Base-by-base conservation (phyloP, 345 rosid species). In the Pseudoturritis turrita region DNA sequence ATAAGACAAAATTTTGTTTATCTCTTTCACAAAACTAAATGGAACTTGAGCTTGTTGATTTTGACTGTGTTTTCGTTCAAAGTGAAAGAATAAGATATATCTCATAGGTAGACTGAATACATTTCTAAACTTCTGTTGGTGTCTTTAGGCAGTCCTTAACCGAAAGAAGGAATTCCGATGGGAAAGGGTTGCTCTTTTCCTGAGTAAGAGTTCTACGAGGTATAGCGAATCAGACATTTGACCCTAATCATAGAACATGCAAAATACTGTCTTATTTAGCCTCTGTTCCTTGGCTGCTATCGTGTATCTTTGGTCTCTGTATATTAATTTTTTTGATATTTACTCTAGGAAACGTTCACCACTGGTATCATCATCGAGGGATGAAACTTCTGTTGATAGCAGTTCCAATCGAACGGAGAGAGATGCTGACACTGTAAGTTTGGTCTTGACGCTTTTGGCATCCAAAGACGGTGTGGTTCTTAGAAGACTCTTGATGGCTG, bases 401-500 rank as follows among this genome's bases (percentile, higher is more conserved):
- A 59, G 65, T 36, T 80, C 86, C 31, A 74, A 47, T 35, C 72
- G 57, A 60, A 72, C 73, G 18, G 57, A 72, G 52, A 85, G 83
- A 65, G 81, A 77, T 56, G 58, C 80, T 44, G 82, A 89, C 46
- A 71, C 74, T 15, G 84, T 86, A 13, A 77, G 81, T 74, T 50
- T 87, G 71, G 82, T 94, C 45, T 44, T 89, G 78, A 84, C 57
- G 77, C 91, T 94, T 77, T 77, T 90, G 75, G 85, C 88, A 60
- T 87, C 97, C 43, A 87, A 83, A 78, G 83, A 90, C 23, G 98
- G 97, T 51, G 79, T 77, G 61, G 94, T 83, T 70, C 87, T 94
- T 41, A 83, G 98, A 74, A 87, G 87, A 73, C 94, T 93, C 73
- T 62, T 94, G 70, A 82, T 94, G 96, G 87, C 96, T 64, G 98